A percentile compares a stretch with the other conserved stretches of the same genome.
These are phyloP conservation scores for Debaryomyces tyrocola DNA, from an alignment of 805 yeast genomes.

Conservation along the genomic window DNA sequence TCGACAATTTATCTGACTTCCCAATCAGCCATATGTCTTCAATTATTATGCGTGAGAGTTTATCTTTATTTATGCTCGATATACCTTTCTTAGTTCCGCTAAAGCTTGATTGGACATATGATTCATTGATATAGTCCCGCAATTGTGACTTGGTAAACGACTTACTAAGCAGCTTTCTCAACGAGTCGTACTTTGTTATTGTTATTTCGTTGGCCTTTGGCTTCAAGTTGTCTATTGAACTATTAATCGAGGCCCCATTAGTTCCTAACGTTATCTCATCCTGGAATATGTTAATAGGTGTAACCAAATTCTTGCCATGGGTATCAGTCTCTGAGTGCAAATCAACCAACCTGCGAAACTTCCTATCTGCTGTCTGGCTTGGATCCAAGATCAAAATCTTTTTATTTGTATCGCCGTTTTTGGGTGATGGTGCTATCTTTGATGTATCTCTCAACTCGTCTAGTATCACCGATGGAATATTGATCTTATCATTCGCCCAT, in stretches of 20 bases:
- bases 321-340: conserved; percentile 5
- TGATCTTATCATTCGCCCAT: not conserved
- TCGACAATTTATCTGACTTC: conserved; percentile 17
- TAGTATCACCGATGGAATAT: conserved; percentile 3
- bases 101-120: not conserved
- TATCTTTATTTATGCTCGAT: conserved; percentile 10
- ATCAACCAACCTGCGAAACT: conserved; percentile 13
- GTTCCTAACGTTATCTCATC: conserved; percentile 2
- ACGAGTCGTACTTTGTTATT: conserved; percentile 5
- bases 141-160: conserved; percentile 17
- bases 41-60: conserved; percentile 27
- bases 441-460: conserved; percentile 7
- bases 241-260: not conserved
- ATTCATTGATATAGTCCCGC: conserved; percentile 6
- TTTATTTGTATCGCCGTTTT: not conserved
- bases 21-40: conserved; percentile 33
- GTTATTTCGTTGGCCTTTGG: conserved; percentile 10
- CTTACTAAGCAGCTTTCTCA: conserved; percentile 4
- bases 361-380: conserved; percentile 14
- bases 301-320: not conserved
- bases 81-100: conserved; percentile 1
- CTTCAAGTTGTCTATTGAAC: conserved; percentile 9
- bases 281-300: not conserved
- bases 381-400: conserved; percentile 19
- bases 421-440: conserved; percentile 1